Conservation (phyloP, 164 flowering plant species). For the Platanus orientalis region DNA sequence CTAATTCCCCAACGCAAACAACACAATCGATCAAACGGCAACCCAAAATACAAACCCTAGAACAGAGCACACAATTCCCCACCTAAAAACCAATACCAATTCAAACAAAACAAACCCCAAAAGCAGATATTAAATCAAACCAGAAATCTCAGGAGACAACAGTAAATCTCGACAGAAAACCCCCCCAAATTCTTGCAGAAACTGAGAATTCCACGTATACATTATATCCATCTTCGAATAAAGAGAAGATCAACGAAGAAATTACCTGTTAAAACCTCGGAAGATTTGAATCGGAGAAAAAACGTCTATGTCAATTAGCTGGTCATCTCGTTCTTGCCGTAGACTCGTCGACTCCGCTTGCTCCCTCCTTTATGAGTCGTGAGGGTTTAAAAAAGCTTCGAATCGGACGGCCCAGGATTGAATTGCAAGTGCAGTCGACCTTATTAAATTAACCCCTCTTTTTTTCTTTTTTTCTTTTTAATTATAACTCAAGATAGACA, state of each 20-base stretch:
- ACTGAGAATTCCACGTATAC: neutral
- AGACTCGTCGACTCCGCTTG: no score
- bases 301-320: no score
- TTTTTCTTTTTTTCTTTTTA: no score
- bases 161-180: neutral
- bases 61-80: neutral
- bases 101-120: neutral
- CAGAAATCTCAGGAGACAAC: neutral
- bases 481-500: no score
- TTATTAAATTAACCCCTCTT: no score
- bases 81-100: neutral
- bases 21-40: neutral
- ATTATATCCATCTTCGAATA: neutral
- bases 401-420: no score
- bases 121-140: neutral
- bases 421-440: no score
- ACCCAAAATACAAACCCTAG: neutral
- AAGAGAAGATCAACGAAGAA: neutral
- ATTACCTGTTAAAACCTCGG: neutral
- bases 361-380: no score
- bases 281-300: neutral
- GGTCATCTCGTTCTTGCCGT: no score
- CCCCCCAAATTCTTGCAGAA: neutral
- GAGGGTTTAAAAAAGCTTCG: no score
- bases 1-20: neutral